These are phyloP conservation scores for Phaeophleospora eucalypticola DNA, from an alignment of 2,329 filamentous ascomycete species.

Conservation along the genomic window DNA sequence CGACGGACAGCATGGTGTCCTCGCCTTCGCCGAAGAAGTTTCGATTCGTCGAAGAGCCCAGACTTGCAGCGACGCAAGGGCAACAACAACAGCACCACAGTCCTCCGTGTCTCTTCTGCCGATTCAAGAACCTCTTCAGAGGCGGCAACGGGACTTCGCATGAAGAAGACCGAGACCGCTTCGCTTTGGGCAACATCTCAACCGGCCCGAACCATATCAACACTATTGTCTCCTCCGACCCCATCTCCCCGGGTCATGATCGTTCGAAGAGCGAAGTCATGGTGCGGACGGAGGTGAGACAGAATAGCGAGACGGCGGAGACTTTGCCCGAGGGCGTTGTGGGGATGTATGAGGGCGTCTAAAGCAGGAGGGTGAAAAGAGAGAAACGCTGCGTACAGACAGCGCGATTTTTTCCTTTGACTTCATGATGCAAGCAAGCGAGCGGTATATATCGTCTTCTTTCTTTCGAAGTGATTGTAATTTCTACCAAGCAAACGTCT, in stretches of 20 bases:
- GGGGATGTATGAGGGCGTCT: constrained; percentile 13
- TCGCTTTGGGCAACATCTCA: not conserved
- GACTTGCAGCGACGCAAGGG: no score
- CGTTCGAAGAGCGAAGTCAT: constrained; percentile 11
- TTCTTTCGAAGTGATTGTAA: no score
- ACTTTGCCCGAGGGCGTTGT: constrained; percentile 6
- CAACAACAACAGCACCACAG: no score
- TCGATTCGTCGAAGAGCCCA: constrained; percentile 22
- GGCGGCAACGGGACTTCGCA: no score
- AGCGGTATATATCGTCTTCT: no score
- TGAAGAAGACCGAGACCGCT: not conserved
- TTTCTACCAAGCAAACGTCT: no score
- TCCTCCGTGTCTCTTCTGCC: not conserved
- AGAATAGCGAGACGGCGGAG: constrained; percentile 25
- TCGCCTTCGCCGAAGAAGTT: constrained; percentile 19
- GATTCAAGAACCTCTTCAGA: not conserved
- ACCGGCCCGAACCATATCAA: constrained; percentile 5
- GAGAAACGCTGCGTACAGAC: no score
- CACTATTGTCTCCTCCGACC: constrained; percentile 13
- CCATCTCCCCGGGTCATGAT: constrained; percentile 17
- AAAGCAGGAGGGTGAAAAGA: no score
- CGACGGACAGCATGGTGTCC: constrained; percentile 11
- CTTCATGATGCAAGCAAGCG: no score
- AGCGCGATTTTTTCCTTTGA: no score
- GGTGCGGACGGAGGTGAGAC: constrained; percentile 27